These are phyloP conservation scores for Bipolaris zeicola DNA, from an alignment of 2,329 filamentous ascomycete genomes.

Conservation along the genomic window DNA sequence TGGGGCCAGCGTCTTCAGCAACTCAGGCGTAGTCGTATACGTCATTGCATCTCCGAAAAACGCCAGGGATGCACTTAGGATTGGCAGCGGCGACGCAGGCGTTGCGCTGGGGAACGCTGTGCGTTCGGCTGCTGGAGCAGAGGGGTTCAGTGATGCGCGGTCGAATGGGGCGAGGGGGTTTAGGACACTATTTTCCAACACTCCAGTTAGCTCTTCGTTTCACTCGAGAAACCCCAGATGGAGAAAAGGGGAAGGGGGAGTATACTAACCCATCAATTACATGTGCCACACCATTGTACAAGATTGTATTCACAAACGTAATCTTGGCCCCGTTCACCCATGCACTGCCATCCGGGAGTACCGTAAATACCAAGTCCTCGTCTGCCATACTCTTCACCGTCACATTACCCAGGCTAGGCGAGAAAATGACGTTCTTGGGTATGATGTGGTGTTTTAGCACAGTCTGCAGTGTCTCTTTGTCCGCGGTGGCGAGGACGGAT, in stretches of 20 bases:
- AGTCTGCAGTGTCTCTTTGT: constrained; percentile 26
- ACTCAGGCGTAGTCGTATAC: constrained; percentile 30
- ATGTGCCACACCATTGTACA: constrained; percentile 36
- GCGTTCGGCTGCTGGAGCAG: constrained; percentile 23
- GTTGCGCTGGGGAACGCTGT: constrained; percentile 31
- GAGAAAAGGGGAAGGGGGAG: too few relatives aligned
- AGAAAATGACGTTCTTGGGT: constrained; percentile 35
- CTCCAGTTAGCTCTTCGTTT: neutral
- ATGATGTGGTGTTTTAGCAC: constrained; percentile 38
- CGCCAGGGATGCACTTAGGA: constrained; percentile 22
- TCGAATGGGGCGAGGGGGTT: constrained; percentile 24
- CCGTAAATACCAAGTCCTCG: constrained; percentile 29
- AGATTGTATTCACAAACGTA: constrained; percentile 29
- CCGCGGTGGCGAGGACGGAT: constrained; percentile 26
- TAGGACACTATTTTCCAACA: constrained; percentile 14
- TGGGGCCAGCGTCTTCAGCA: constrained; percentile 33
- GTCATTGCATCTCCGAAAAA: constrained; percentile 30
- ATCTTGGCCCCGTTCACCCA: constrained; percentile 36
- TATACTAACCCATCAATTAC: constrained; percentile 31
- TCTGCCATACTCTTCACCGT: constrained; percentile 31
- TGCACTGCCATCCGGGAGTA: constrained; percentile 29
- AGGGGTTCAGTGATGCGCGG: constrained; percentile 24
- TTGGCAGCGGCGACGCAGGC: constrained; percentile 21
- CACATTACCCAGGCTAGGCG: constrained; percentile 30
- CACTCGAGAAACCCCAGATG: too few relatives aligned